These are phyloP conservation scores for Fusarium sambucinum DNA, from an alignment of 2,329 filamentous ascomycete genomes.

Conservation along the genomic window DNA sequence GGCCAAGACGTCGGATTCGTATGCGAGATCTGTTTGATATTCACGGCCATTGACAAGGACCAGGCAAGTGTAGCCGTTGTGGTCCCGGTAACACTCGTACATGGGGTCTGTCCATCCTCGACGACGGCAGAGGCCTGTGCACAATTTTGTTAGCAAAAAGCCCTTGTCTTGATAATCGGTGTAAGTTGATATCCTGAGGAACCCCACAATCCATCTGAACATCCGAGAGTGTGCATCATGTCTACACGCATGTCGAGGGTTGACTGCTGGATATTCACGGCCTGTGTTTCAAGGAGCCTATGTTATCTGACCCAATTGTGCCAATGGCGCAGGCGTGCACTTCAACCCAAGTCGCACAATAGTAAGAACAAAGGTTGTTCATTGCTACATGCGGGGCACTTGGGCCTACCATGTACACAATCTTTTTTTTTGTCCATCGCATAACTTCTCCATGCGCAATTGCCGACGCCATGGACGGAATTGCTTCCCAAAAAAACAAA, in stretches of 20 bases:
- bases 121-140: slow-evolving; percentile 88
- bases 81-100: slow-evolving; percentile 84
- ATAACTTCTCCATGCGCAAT: slow-evolving; percentile 31
- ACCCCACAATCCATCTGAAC: neutral
- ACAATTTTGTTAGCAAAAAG: slow-evolving; percentile 52
- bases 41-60: slow-evolving; percentile 96
- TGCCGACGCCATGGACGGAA: slow-evolving; percentile 32
- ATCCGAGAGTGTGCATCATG: neutral
- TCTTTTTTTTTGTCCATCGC: slow-evolving; percentile 3
- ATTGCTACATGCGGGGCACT: slow-evolving; percentile 29
- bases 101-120: slow-evolving; percentile 92
- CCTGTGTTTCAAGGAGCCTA: slow-evolving; percentile 1
- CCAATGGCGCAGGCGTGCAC: neutral
- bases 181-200: neutral
- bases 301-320: slow-evolving; percentile 8
- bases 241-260: neutral
- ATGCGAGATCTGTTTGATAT: slow-evolving; percentile 90
- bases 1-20: slow-evolving; percentile 83
- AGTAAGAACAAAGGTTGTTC: slow-evolving; percentile 18
- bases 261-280: neutral
- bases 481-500: slow-evolving; percentile 29
- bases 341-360: slow-evolving; percentile 8
- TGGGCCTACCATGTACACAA: slow-evolving; percentile 18
- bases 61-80: slow-evolving; percentile 85
- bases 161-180: slow-evolving; percentile 1